Percentiles rank a stretch among this genome's conserved stretches.
phyloP scores from a whole-genome alignment of 1,284 basidiomycete species.

The Marasmius oreades region DNA sequence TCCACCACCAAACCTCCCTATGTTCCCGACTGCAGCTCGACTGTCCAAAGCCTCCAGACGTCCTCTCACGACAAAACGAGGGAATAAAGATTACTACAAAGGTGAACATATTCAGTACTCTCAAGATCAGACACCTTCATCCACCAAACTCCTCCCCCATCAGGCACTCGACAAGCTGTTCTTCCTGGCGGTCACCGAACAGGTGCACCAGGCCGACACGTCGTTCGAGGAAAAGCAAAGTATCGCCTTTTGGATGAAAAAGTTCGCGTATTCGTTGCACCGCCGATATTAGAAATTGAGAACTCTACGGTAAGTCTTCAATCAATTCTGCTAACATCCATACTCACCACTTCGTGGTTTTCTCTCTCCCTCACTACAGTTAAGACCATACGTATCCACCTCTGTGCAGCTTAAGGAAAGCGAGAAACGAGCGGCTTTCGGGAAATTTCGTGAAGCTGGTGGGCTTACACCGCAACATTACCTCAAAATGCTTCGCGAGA shows the following conservation, averaged over 20 bases:
- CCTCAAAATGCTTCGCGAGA: slow-evolving; percentile 26
- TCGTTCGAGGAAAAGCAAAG: slow-evolving; percentile 70
- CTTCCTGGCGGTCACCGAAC: slow-evolving; percentile 84
- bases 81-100: slow-evolving; percentile 94
- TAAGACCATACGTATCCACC: slow-evolving; percentile 46
- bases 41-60: slow-evolving; percentile 78
- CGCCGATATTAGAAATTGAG: slow-evolving; percentile 63
- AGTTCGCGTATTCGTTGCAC: slow-evolving; percentile 82
- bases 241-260: slow-evolving; percentile 78
- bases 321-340: neutral
- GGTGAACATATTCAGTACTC: slow-evolving; percentile 41
- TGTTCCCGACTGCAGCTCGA: slow-evolving; percentile 65
- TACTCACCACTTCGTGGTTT: neutral
- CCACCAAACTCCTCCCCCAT: neutral
- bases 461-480: slow-evolving; percentile 40
- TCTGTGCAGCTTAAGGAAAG: slow-evolving; percentile 30
- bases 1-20: slow-evolving; percentile 21
- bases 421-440: slow-evolving; percentile 32
- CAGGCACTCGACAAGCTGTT: slow-evolving; percentile 79
- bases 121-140: neutral
- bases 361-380: slow-evolving; percentile 22
- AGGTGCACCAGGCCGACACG: slow-evolving; percentile 82
- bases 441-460: slow-evolving; percentile 30
- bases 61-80: slow-evolving; percentile 79
- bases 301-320: slow-evolving; percentile 54